Evolutionary conservation across 169 alveolate genomes (phyloP), one percentile per base, ranked within the genome.

Genomic region (Besnoitia besnoiti): DNA sequence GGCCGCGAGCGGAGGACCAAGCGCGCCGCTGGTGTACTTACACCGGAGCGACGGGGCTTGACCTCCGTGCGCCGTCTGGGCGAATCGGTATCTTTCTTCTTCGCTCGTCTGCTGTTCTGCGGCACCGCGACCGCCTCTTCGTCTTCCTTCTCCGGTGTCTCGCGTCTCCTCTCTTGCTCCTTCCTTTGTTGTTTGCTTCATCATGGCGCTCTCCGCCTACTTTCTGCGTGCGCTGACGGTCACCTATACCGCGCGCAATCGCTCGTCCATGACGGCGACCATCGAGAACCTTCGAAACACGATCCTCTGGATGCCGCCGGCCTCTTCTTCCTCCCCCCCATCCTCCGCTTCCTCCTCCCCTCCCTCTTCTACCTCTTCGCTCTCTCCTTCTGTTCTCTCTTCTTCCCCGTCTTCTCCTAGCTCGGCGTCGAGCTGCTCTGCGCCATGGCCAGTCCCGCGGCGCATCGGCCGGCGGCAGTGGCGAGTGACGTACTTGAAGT

Each of bases 401-500:
- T 44, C 61, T 39, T 7, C 87, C 27, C 35, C 61, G 12, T 12
- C 76, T 40, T 27, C 75, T 37, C 35, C 47, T 2, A 19, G 73
- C 55, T 76, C 76, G 24, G 47, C 40, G 16, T 91, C 94, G 3
- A 12, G n/a, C n/a, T 33, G 21, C 3, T 40, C 76, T 40, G 42
- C 75, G 33, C 49, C 47, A 4, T 47, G 80, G 85, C 90, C 84
- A 1, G 61, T 79, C 19, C 94, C 94, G 16, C 82, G 62, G 30
- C 94, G 94, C 16, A 44, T 42, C 4, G 82, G 47, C 0, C 91
- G 94, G 33, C 73, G 89, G 39, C 87, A 85, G 73, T 92, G 94
- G 94, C 84, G 94, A n/a, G 91, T 92, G 21, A 85, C 92, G 47
- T 92, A 92, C 49, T 42, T 92, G 55, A 61, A 85, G 76, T 61